These are phyloP conservation scores for Salvia miltiorrhiza DNA, from an alignment of 257 asterid genomes.

Conservation along the genomic window DNA sequence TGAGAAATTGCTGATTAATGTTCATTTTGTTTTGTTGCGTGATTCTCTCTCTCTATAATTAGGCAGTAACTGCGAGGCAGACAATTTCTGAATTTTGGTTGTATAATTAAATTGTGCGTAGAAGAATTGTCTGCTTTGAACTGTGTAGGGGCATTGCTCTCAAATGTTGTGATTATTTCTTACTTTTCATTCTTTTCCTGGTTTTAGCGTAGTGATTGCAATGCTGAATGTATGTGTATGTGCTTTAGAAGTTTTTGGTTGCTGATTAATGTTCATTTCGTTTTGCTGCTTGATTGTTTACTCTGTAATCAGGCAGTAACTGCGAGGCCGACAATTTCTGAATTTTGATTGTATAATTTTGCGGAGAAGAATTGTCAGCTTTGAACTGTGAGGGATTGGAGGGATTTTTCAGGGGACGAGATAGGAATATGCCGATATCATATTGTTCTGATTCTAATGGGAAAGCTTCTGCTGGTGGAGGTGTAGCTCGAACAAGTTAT, in stretches of 20 bases:
- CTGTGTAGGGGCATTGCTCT: no score
- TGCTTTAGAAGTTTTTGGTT: neutral
- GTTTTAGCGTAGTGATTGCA: neutral
- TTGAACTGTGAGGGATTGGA: no score
- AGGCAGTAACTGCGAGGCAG: conserved; percentile 14
- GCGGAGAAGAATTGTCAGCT: conserved; percentile 4
- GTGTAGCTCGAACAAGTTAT: conserved; percentile 26
- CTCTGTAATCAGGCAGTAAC: conserved; percentile 11
- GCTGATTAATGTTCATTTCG: neutral
- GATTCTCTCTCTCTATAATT: neutral
- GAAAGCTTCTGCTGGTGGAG: conserved; percentile 24
- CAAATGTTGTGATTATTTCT: neutral
- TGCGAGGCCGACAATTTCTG: conserved; percentile 11
- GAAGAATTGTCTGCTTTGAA: conserved; percentile 8
- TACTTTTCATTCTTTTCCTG: neutral
- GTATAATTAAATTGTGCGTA: conserved; percentile 3
- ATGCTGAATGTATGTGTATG: conserved; percentile 2
- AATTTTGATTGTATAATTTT: neutral
- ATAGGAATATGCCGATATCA: no score
- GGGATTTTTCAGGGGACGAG: no score
- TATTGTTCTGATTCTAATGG: conserved; percentile 39
- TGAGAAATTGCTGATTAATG: neutral
- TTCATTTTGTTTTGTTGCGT: neutral
- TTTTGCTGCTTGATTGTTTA: neutral
- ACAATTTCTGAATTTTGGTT: neutral